These are phyloP conservation scores for Penicillium ucsense DNA, from an alignment of 495 filamentous ascomycete species.

Conservation along the genomic window DNA sequence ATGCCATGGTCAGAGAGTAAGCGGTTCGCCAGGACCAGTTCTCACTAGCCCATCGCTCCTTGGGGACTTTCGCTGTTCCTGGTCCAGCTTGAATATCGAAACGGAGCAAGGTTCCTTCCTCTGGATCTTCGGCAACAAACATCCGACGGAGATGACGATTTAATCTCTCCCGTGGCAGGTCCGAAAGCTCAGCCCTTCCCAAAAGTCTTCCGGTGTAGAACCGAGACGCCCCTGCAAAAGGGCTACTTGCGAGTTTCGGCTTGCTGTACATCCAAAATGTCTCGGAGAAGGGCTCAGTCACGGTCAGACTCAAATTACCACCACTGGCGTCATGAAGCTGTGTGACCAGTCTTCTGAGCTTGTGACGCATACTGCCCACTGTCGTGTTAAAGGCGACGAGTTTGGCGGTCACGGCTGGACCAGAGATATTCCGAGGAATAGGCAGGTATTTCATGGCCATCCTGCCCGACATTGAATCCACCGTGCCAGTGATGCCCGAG, in stretches of 20 bases:
- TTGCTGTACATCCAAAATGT: constrained; percentile 4
- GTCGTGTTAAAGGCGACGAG: constrained; percentile 5
- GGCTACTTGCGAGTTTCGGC: background rate
- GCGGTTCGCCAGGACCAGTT: constrained; percentile 13
- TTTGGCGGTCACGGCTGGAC: background rate
- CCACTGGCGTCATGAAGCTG: background rate
- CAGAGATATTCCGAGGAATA: background rate
- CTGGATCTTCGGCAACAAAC: background rate
- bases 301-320: background rate
- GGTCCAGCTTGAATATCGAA: constrained; percentile 16
- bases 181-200: constrained; percentile 12
- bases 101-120: constrained; percentile 4
- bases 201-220: constrained; percentile 14
- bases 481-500: constrained; percentile 2
- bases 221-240: constrained; percentile 2
- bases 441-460: background rate
- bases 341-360: constrained; percentile 1
- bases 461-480: background rate
- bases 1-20: constrained; percentile 10
- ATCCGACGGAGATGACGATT: constrained; percentile 1
- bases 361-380: constrained; percentile 4
- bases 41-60: constrained; percentile 4
- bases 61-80: constrained; percentile 3
- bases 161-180: constrained; percentile 1
- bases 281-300: background rate